These are phyloP conservation scores for Penicillium herquei DNA, from an alignment of 495 filamentous ascomycete species.

Conservation along the genomic window DNA sequence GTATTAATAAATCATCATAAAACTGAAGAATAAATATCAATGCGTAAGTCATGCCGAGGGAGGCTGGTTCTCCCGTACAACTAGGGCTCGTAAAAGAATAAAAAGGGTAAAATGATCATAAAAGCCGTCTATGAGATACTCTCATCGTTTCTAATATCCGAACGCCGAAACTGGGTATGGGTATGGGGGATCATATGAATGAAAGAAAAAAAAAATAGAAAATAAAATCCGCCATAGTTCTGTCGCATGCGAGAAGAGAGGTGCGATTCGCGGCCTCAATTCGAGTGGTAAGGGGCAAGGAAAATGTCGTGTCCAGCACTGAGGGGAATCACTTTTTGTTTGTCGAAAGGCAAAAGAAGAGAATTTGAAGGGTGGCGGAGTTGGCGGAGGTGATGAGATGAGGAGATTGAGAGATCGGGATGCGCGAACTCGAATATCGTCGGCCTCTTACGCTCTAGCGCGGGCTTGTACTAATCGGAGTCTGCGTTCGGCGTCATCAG, in stretches of 20 bases:
- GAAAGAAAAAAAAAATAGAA: not conserved
- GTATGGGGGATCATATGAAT: not conserved
- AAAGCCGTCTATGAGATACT: conserved; percentile 18
- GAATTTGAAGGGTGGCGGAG: not conserved
- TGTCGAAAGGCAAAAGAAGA: not conserved
- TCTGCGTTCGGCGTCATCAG: conserved; percentile 41
- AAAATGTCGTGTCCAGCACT: conserved; percentile 20
- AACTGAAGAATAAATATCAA: not conserved
- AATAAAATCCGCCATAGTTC: not conserved
- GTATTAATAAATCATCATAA: not conserved
- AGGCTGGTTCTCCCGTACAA: conserved; percentile 11
- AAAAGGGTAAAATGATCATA: conserved; percentile 25
- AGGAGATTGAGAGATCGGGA: not conserved
- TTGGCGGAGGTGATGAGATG: not conserved
- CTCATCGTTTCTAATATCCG: conserved; percentile 20
- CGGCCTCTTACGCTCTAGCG: conserved; percentile 23
- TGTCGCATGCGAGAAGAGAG: too few relatives aligned
- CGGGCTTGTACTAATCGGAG: conserved; percentile 42
- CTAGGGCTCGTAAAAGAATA: conserved; percentile 12
- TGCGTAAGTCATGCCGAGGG: conserved; percentile 16
- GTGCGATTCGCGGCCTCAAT: too few relatives aligned
- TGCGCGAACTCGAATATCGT: not conserved
- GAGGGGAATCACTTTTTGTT: conserved; percentile 4
- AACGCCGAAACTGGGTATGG: conserved; percentile 17
- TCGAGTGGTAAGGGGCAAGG: too few relatives aligned